phyloP scores from a whole-genome alignment of 2,329 filamentous ascomycete species.

The Podosphaera aphanis region DNA sequence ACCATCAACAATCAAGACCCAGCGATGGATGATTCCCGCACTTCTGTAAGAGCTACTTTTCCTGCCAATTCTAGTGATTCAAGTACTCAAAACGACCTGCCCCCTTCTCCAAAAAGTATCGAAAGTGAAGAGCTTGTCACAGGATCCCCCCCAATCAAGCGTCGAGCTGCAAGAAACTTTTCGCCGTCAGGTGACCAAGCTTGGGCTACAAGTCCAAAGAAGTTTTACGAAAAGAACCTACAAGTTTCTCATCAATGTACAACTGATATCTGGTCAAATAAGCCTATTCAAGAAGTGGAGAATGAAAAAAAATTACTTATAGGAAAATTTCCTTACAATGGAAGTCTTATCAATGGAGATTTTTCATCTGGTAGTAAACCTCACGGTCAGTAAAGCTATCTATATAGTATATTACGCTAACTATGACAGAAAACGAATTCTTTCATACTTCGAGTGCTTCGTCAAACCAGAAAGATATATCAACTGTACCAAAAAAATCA shows the following conservation, averaged over 20 bases:
- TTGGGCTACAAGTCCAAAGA: constrained; percentile 23
- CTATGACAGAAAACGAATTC: not conserved
- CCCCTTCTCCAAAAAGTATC: constrained; percentile 31
- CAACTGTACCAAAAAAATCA: constrained; percentile 63
- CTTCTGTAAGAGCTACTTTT: constrained; percentile 19
- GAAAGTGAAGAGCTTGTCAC: constrained; percentile 37
- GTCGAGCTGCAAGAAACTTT: constrained; percentile 20
- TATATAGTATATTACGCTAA: not conserved
- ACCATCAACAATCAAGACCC: constrained; percentile 18
- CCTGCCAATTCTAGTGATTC: constrained; percentile 9
- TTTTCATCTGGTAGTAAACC: constrained; percentile 62
- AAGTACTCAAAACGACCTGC: constrained; percentile 12
- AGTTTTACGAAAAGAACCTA: constrained; percentile 40
- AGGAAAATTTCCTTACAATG: constrained; percentile 44
- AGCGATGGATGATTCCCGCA: constrained; percentile 24
- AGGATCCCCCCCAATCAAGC: constrained; percentile 36
- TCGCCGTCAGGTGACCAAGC: constrained; percentile 31
- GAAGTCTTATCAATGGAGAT: constrained; percentile 70
- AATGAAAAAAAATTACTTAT: constrained; percentile 33
- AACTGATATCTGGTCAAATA: constrained; percentile 34
- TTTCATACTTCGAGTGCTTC: not conserved
- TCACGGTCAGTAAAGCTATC: not conserved
- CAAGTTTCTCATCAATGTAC: constrained; percentile 67
- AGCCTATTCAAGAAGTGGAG: constrained; percentile 22
- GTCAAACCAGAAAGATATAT: constrained; percentile 6